A percentile compares a stretch with the other conserved stretches of the same genome.
These are phyloP conservation scores for Millerago galiae DNA, from an alignment of 805 yeast genomes.

Conservation along the genomic window DNA sequence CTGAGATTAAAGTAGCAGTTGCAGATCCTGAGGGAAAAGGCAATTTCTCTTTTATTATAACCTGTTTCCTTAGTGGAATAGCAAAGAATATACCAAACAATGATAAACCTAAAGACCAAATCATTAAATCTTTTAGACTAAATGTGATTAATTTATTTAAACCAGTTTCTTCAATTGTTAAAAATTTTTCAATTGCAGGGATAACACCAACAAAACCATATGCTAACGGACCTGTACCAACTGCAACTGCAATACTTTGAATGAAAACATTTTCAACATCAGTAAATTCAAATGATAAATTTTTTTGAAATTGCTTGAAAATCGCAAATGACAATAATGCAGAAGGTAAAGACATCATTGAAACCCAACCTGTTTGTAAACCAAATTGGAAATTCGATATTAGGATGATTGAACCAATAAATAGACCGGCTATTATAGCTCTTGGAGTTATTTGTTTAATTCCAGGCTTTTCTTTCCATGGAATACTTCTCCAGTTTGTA, in stretches of 20 bases:
- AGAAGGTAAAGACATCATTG: slow-evolving; percentile 97
- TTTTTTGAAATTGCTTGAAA: slow-evolving; percentile 49
- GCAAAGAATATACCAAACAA: slow-evolving; percentile 96
- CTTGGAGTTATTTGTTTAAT: slow-evolving; percentile 66
- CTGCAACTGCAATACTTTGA: slow-evolving; percentile 92
- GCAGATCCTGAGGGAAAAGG: slow-evolving; percentile 96
- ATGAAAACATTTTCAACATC: slow-evolving; percentile 94
- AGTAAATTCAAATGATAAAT: slow-evolving; percentile 43
- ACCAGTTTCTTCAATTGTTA: slow-evolving; percentile 76
- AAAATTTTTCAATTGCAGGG: slow-evolving; percentile 90
- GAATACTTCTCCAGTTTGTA: slow-evolving; percentile 17
- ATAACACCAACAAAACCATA: slow-evolving; percentile 93
- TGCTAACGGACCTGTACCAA: slow-evolving; percentile 95
- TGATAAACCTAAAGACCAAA: slow-evolving; percentile 85
- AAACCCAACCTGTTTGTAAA: slow-evolving; percentile 97
- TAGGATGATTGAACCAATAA: slow-evolving; percentile 82
- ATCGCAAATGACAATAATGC: slow-evolving; percentile 83
- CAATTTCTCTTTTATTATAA: slow-evolving; percentile 77
- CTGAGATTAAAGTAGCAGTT: slow-evolving; percentile 87
- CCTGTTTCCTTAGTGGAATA: slow-evolving; percentile 78
- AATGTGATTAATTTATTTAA: slow-evolving; percentile 32
- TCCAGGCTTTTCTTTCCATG: slow-evolving; percentile 36
- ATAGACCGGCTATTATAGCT: slow-evolving; percentile 68
- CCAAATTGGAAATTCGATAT: slow-evolving; percentile 95
- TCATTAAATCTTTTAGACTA: slow-evolving; percentile 45